These are phyloP conservation scores for Nannochloris sp. DNA, from an alignment of 139 green algal genomes.

Conservation along the genomic window DNA sequence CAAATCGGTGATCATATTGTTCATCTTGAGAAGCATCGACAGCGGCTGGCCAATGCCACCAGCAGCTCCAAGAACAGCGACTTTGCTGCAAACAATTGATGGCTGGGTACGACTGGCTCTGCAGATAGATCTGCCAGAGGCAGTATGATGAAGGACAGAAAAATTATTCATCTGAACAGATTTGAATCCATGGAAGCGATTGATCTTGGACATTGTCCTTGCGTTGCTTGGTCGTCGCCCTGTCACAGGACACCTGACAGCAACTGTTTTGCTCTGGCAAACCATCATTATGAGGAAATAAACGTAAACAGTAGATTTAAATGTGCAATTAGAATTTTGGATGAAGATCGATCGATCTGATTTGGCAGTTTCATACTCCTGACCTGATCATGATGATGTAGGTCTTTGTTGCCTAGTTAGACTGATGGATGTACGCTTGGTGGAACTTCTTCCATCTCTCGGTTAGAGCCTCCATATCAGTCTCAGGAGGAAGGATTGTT, in stretches of 20 bases:
- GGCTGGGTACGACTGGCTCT: background rate
- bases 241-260: too few relatives aligned
- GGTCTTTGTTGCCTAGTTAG: too few relatives aligned
- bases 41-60: conserved; percentile 97
- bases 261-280: too few relatives aligned
- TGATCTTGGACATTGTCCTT: too few relatives aligned
- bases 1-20: conserved; percentile 51
- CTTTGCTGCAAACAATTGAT: conserved; percentile 55
- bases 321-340: too few relatives aligned
- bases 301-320: too few relatives aligned
- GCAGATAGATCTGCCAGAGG: background rate
- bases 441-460: conserved; percentile 67
- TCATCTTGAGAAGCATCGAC: conserved; percentile 85
- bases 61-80: conserved; percentile 88
- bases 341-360: too few relatives aligned
- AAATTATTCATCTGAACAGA: too few relatives aligned
- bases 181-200: too few relatives aligned
- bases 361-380: conserved; percentile 34
- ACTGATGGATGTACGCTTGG: conserved; percentile 46
- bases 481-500: conserved; percentile 72
- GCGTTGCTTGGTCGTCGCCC: too few relatives aligned
- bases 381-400: background rate
- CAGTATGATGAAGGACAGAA: too few relatives aligned
- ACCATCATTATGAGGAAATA: too few relatives aligned
- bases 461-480: conserved; percentile 61